These are phyloP conservation scores for Solanum virginianum DNA, from an alignment of 257 asterid species.

Conservation along the genomic window DNA sequence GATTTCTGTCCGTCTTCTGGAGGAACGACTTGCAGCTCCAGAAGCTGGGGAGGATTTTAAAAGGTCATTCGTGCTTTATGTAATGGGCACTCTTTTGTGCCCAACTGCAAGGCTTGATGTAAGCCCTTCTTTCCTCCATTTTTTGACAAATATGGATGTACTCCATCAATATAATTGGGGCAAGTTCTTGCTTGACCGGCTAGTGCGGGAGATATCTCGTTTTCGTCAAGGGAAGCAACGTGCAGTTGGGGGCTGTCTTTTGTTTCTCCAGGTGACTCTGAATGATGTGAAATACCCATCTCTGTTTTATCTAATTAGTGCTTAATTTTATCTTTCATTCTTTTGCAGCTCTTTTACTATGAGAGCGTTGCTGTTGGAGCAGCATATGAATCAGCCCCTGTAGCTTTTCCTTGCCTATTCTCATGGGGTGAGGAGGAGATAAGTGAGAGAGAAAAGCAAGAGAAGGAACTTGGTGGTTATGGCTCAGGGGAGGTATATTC, in stretches of 20 bases:
- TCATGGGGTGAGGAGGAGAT: slow-evolving; percentile 99
- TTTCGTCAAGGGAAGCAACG: slow-evolving; percentile 98
- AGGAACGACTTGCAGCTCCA: slow-evolving; percentile 78
- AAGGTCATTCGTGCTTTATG: slow-evolving; percentile 92
- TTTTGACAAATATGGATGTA: slow-evolving; percentile 72
- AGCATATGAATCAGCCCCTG: slow-evolving; percentile 73
- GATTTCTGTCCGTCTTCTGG: slow-evolving; percentile 78
- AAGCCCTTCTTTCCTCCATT: slow-evolving; percentile 96
- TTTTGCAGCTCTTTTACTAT: slow-evolving; percentile 79
- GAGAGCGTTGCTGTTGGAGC: slow-evolving; percentile 96
- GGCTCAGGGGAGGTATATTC: slow-evolving; percentile 88
- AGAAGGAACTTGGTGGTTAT: slow-evolving; percentile 91
- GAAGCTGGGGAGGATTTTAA: slow-evolving; percentile 96
- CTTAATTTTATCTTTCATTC: background rate
- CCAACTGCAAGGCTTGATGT: slow-evolving; percentile 97
- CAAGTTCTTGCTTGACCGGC: slow-evolving; percentile 87
- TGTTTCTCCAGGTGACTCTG: slow-evolving; percentile 79
- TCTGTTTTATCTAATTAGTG: background rate
- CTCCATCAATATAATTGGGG: slow-evolving; percentile 98
- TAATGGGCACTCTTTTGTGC: slow-evolving; percentile 83
- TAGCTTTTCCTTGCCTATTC: slow-evolving; percentile 77
- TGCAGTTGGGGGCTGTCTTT: slow-evolving; percentile 97
- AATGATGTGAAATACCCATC: background rate
- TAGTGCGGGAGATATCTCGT: slow-evolving; percentile 92
- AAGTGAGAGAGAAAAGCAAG: slow-evolving; percentile 90